Evolutionary conservation across 345 rosid genomes (phyloP).

Genomic region (Aegle marmelos): DNA sequence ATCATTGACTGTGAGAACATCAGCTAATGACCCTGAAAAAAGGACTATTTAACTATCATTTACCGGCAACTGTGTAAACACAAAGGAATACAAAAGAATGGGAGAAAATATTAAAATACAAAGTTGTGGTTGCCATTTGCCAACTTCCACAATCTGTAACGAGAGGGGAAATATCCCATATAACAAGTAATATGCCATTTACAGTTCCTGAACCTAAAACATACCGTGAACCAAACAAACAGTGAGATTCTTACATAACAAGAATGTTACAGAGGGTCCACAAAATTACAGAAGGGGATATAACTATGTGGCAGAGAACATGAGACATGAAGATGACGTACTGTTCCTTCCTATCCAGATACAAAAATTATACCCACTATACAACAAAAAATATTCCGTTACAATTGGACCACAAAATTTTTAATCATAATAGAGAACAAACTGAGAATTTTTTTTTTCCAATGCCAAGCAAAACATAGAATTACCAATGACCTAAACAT

Average conservation of each 20-base stretch:
- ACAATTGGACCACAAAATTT: conserved; percentile 3
- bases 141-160: neutral
- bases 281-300: conserved; percentile 5
- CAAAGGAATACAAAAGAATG: neutral
- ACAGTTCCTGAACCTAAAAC: neutral
- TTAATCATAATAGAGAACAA: neutral
- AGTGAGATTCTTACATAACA: neutral
- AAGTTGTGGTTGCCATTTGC: neutral
- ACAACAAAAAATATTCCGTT: conserved; percentile 15
- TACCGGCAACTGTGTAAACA: neutral
- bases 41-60: neutral
- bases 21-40: neutral
- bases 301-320: conserved; percentile 13
- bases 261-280: conserved; percentile 2
- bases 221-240: neutral
- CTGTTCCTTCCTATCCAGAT: conserved; percentile 14
- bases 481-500: neutral
- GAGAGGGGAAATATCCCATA: neutral
- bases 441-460: neutral
- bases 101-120: neutral
- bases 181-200: neutral
- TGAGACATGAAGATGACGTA: conserved; percentile 18
- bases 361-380: conserved; percentile 14
- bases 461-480: neutral
- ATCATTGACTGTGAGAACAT: neutral